Conservation (phyloP, 352 stramenopile species). For the Phytopythium chamaehyphon region DNA sequence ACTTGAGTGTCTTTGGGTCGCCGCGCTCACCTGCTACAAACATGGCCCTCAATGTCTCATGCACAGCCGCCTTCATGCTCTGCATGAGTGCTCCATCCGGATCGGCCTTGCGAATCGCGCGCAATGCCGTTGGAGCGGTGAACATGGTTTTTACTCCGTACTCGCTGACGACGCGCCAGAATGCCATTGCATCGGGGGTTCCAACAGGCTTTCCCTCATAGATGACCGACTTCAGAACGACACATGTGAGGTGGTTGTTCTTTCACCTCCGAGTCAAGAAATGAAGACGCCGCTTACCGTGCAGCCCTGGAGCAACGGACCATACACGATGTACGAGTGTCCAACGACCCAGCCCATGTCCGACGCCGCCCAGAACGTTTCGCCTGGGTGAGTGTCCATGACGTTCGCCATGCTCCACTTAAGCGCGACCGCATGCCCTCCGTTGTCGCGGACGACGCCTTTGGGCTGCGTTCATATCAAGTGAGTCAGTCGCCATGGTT, state of each 20-base stretch:
- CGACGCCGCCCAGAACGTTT: conserved; percentile 82
- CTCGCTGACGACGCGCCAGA: conserved; percentile 84
- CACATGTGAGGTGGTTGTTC: too few species aligned
- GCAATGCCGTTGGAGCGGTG: conserved; percentile 89
- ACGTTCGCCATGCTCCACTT: conserved; percentile 84
- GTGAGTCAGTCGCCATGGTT: neutral
- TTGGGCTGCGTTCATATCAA: conserved; percentile 35
- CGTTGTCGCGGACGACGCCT: conserved; percentile 73
- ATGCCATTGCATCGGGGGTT: conserved; percentile 81
- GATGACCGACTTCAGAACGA: conserved; percentile 54
- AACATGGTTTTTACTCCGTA: conserved; percentile 88
- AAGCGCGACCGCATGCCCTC: conserved; percentile 78
- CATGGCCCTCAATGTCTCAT: conserved; percentile 58
- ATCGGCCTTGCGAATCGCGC: conserved; percentile 87
- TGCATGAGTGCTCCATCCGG: conserved; percentile 52
- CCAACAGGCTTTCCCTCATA: conserved; percentile 90
- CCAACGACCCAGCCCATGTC: conserved; percentile 91
- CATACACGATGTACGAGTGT: conserved; percentile 89
- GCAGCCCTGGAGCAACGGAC: conserved; percentile 80
- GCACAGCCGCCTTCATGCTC: conserved; percentile 33
- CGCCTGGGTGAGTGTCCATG: conserved; percentile 63
- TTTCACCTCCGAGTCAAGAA: too few species aligned
- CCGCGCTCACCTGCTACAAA: conserved; percentile 87
- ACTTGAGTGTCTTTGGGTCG: conserved; percentile 86
- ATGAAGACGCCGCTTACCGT: conserved; percentile 25